Base-by-base conservation (phyloP, 2,329 filamentous ascomycete species). In the Teratosphaeria nubilosa region DNA sequence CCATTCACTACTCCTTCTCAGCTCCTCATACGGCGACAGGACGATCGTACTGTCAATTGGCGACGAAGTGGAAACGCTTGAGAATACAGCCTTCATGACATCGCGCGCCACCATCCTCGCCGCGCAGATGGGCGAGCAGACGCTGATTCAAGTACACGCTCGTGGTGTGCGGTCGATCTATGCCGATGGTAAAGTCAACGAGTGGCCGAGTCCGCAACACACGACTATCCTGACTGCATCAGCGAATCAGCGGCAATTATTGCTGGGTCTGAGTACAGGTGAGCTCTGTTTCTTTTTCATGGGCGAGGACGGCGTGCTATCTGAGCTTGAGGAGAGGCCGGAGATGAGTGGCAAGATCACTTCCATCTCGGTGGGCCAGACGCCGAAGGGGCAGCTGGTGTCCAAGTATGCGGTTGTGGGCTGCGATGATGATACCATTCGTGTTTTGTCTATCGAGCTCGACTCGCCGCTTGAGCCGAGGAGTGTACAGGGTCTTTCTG, bases 271-370 rank as follows among this genome's bases (percentile, higher is more conserved):
- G 27, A 97, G 91, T 70, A 96, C 91, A 9, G 92, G 92, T 41
- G 94, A 99, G 72, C 92, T 99, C 62, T 89, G 96, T 50, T 99
- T 97, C 70, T 99, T 99, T 66, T 95, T 99, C 72, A 92, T 96
- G 85, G 94, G 96, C 68, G 82, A 84, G 0, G 92, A 97, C 73
- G 91, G 91, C 31, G 92, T 97, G 75, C 96, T 96, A 64, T 88
- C 70, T 22, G 69, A 72, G 58, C 64, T 72, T 13, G 76, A 97
- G 64, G 91, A 97, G 69, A 91, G 92, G 72, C 90, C 91, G 67
- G 88, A 95, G 68, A 94, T 99, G 88, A 91, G 88, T 56, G 92
- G 91, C 52, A 96, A 91, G 0, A 91, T 99, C 54, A 97, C 91
- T 20, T 95, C 89, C 64, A 78, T 99, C n/a, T 95, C 91, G 66